Evolutionary conservation across 2,329 filamentous ascomycete species (phyloP), one percentile per base, ranked within the genome.

Genomic region (Malbranchea cinnamomea): DNA sequence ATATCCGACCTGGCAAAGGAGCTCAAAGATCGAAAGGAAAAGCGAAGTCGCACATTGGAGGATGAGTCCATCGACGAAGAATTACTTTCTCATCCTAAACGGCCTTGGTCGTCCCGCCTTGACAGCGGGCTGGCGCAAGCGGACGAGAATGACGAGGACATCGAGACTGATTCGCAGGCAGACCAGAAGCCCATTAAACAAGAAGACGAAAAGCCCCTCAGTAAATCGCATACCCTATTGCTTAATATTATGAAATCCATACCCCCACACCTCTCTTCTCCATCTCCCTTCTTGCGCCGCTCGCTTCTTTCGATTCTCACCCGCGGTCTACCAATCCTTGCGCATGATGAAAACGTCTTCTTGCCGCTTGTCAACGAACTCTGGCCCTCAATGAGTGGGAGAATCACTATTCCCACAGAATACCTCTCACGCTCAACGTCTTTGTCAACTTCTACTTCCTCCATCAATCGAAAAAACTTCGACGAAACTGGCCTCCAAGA

Each of bases 251-350:
- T 84, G 14, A 70, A 71, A 28, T 71, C 92, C 1, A 87, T 84
- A 4, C 85, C 93, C 46, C 77, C 93, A 49, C 89, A 94, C 52
- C 68, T 98, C 7, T 84, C 87, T 4, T 85, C 83, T 0, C 75
- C 81, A 0, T 85, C 83, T 0, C 74, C 85, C 0, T 69, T 72
- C 7, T 67, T 98, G 6, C 75, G 87, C 23, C 73, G 73, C 17
- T 81, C 78, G 1, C 66, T 98, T 3, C 69, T 98, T 6, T 68
- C 72, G 10, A 71, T 95, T 4, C 68, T 95, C 8, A 60, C 67
- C 15, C 82, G 74, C 1, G 76, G 83, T 3, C 68, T 78, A 4
- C 70, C 76, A 1, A 67, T 79, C 1, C 68, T 98, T 3, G 70
- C 78, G 0, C 64, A 63, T 3, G 74, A 94, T 41, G 79, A 93